Percentiles rank a stretch among this genome's conserved stretches.
Evolutionary conservation across 2,329 filamentous ascomycete species (phyloP).

Genomic region (Epichloe gansuensis): DNA sequence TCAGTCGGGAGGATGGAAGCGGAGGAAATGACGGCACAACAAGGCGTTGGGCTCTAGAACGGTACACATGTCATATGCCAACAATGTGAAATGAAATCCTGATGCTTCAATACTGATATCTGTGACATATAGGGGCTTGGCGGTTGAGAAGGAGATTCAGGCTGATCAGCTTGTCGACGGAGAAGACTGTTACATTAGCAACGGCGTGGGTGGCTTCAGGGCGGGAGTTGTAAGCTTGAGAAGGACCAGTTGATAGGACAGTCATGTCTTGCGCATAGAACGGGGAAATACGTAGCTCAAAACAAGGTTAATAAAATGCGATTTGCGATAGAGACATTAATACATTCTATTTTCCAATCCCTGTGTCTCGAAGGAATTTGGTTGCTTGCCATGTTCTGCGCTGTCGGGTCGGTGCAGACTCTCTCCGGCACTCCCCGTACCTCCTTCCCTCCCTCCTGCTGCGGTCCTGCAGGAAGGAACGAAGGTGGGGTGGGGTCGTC

Average conservation of each 20-base stretch:
- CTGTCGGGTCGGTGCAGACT: no score
- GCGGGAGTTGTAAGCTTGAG: conserved; percentile 28
- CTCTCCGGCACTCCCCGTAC: no score
- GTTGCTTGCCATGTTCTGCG: no score
- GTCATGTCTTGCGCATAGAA: not conserved
- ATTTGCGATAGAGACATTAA: no score
- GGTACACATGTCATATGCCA: conserved; percentile 25
- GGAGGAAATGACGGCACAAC: conserved; percentile 78
- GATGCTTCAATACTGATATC: not conserved
- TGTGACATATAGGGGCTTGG: conserved; percentile 35
- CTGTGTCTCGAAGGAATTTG: no score
- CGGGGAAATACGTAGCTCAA: not conserved
- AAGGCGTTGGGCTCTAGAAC: conserved; percentile 68
- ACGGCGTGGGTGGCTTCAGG: conserved; percentile 70
- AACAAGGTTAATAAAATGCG: no score
- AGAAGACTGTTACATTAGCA: conserved; percentile 80
- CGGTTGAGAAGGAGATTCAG: conserved; percentile 49
- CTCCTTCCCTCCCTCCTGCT: no score
- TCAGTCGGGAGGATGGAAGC: conserved; percentile 30
- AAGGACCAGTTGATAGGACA: not conserved
- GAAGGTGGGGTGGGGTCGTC: not conserved
- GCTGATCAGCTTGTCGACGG: conserved; percentile 49
- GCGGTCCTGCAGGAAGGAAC: not conserved
- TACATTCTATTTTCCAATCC: no score
- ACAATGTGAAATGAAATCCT: not conserved